Percentiles rank a stretch among this genome's conserved stretches.
Conservation (phyloP, 2,329 filamentous ascomycete genomes). For the Xylaria sp. region DNA sequence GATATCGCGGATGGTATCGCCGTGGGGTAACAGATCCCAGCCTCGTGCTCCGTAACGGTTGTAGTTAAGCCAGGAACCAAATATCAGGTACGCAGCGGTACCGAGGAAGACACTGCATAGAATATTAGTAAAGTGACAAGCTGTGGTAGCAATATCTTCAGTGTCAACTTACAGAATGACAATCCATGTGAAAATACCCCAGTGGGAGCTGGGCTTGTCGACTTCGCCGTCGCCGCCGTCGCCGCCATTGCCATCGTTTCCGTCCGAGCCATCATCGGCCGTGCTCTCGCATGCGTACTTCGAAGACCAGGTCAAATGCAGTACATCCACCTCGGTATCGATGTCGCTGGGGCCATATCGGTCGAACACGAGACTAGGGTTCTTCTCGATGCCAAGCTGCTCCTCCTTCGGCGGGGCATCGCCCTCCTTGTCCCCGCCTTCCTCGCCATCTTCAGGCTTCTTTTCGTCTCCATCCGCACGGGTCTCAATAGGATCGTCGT, state of each 20-base stretch:
- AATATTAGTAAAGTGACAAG: conserved; percentile 19
- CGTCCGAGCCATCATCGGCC: conserved; percentile 33
- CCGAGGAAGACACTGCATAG: conserved; percentile 70
- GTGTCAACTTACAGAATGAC: conserved; percentile 70
- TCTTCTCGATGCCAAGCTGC: conserved; percentile 42
- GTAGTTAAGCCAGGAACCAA: conserved; percentile 98
- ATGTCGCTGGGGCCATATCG: conserved; percentile 61
- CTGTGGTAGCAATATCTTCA: conserved; percentile 6
- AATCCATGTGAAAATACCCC: conserved; percentile 98
- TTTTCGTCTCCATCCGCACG: conserved; percentile 33
- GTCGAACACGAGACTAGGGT: conserved; percentile 67
- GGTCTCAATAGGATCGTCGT: conserved; percentile 17
- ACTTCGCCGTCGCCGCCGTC: conserved; percentile 42
- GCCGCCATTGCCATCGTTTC: conserved; percentile 38
- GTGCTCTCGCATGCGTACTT: conserved; percentile 73
- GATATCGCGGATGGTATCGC: conserved; percentile 84
- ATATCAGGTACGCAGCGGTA: conserved; percentile 87
- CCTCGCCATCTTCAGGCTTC: conserved; percentile 36
- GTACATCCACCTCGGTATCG: conserved; percentile 51
- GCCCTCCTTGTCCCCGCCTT: conserved; percentile 36
- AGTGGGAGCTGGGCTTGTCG: conserved; percentile 49
- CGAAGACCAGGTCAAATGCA: conserved; percentile 79
- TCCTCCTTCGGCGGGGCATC: conserved; percentile 45
- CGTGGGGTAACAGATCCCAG: conserved; percentile 91
- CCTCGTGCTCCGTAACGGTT: conserved; percentile 91